Evolutionary conservation across 2,329 filamentous ascomycete genomes (phyloP).

Genomic region (Mycogone perniciosa): DNA sequence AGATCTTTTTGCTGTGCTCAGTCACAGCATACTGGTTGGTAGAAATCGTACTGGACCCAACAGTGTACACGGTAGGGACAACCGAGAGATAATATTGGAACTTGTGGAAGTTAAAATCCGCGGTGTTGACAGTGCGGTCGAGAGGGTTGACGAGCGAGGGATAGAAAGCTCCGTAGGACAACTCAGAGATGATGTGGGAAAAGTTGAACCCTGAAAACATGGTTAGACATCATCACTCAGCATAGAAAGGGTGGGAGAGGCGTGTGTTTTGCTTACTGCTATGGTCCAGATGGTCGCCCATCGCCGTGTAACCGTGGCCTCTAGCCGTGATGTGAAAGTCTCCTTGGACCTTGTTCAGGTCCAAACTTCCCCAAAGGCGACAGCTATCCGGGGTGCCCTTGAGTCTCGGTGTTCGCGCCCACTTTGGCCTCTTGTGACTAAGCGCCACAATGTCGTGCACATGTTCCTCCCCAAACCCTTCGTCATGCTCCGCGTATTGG

Average conservation of each 20-base stretch:
- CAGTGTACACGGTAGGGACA: slow-evolving; percentile 87
- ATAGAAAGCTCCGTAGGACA: slow-evolving; percentile 97
- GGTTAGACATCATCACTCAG: slow-evolving; percentile 16
- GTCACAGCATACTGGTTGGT: slow-evolving; percentile 99
- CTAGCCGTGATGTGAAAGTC: slow-evolving; percentile 96
- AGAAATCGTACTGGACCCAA: slow-evolving; percentile 60
- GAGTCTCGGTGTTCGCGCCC: slow-evolving; percentile 68
- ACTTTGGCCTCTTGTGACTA: slow-evolving; percentile 56
- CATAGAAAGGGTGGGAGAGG: not conserved
- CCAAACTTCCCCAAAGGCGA: slow-evolving; percentile 80
- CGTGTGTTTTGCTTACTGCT: slow-evolving; percentile 46
- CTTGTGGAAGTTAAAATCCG: slow-evolving; percentile 77
- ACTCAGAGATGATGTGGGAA: slow-evolving; percentile 89
- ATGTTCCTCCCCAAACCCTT: slow-evolving; percentile 72
- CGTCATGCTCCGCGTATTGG: slow-evolving; percentile 42
- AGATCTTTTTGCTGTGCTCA: slow-evolving; percentile 68
- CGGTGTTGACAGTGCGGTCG: slow-evolving; percentile 78
- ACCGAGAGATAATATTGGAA: slow-evolving; percentile 97
- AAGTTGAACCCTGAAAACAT: slow-evolving; percentile 76
- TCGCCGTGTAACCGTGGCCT: slow-evolving; percentile 88
- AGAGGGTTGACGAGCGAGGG: slow-evolving; percentile 89
- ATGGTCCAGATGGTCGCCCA: slow-evolving; percentile 75
- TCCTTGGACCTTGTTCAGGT: slow-evolving; percentile 94
- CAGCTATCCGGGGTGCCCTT: slow-evolving; percentile 63
- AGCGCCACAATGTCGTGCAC: slow-evolving; percentile 84